A percentile compares a stretch with the other conserved stretches of the same genome.
phyloP scores from a whole-genome alignment of 2,329 filamentous ascomycete genomes.

The Penicillium hesseltinei region DNA sequence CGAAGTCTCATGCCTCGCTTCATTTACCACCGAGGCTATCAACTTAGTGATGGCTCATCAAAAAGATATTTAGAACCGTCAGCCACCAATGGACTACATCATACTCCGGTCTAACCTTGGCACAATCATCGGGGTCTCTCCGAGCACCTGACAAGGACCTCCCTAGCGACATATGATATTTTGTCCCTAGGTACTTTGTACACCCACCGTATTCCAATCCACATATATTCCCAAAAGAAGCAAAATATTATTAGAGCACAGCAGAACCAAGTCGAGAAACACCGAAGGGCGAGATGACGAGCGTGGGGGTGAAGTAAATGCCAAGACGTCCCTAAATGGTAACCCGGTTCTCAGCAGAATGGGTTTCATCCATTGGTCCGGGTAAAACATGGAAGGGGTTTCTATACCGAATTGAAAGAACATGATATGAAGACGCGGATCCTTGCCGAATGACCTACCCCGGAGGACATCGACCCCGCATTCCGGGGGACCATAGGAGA shows the following conservation, averaged over 20 bases:
- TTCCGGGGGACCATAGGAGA: background rate
- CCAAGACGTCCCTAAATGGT: background rate
- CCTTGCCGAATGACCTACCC: background rate
- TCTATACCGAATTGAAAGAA: background rate
- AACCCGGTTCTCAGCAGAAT: background rate
- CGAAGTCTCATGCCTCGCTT: background rate
- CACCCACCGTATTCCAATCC: background rate
- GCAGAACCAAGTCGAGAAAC: background rate
- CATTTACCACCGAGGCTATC: background rate
- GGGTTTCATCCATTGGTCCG: background rate
- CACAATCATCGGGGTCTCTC: background rate
- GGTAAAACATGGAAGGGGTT: background rate
- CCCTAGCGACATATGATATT: background rate
- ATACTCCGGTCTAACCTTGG: background rate
- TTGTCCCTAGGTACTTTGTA: background rate
- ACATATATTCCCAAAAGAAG: background rate
- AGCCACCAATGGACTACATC: background rate
- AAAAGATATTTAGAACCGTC: background rate
- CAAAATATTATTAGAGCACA: background rate
- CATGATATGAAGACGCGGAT: background rate
- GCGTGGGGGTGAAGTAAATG: constrained; percentile 3
- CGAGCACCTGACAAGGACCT: background rate
- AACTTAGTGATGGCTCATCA: background rate
- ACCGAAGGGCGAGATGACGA: background rate
- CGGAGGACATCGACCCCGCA: background rate